Percentiles rank a stretch among this genome's conserved stretches.
Conservation (phyloP, 2,329 filamentous ascomycete genomes). For the Rhexocercosporidium sp. region DNA sequence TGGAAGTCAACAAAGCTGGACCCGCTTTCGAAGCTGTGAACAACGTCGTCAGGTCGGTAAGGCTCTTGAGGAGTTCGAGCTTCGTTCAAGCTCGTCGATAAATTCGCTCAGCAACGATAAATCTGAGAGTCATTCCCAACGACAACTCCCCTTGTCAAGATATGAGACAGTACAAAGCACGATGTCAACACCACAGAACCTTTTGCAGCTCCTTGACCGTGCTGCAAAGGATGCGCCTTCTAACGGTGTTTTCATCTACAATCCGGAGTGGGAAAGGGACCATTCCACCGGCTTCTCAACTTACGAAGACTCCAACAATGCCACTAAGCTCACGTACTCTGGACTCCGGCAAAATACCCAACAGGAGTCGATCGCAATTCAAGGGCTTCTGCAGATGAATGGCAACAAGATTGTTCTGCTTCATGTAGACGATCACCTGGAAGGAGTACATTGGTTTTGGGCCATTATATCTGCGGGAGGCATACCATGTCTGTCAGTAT, state of each 20-base stretch:
- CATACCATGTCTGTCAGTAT: slow-evolving; percentile 25
- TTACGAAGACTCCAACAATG: neutral
- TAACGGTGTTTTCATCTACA: neutral
- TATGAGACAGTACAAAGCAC: neutral
- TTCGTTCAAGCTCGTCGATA: neutral
- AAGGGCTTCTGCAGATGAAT: neutral
- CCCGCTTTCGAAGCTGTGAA: neutral
- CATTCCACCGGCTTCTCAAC: neutral
- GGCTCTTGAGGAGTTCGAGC: neutral
- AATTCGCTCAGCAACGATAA: too few species aligned
- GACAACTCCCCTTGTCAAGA: neutral
- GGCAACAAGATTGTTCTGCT: slow-evolving; percentile 31
- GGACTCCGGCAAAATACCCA: neutral
- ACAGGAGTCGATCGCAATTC: neutral
- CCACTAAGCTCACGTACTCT: neutral
- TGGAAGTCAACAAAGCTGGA: slow-evolving; percentile 1
- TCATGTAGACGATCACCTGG: slow-evolving; percentile 46
- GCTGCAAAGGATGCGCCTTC: neutral
- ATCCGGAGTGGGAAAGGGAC: neutral
- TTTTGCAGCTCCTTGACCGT: neutral
- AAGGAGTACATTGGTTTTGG: slow-evolving; percentile 48
- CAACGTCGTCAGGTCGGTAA: neutral
- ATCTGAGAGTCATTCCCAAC: neutral
- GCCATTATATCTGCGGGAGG: slow-evolving; percentile 44
- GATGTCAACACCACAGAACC: neutral